phyloP scores from a whole-genome alignment of 495 filamentous ascomycete species.

The Aspergillus carlsbadensis region DNA sequence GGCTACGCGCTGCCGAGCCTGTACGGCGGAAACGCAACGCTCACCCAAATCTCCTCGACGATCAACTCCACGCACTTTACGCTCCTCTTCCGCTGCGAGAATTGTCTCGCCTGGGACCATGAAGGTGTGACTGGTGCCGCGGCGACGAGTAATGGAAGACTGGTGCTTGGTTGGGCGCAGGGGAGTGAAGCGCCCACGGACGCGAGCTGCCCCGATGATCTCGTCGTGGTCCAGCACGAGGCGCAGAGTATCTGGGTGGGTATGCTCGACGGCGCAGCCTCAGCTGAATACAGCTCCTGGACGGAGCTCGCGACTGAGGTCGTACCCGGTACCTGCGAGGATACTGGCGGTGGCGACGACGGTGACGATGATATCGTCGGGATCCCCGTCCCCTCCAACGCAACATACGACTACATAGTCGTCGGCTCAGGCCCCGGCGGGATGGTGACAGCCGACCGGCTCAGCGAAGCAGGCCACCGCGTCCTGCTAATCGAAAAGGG shows the following conservation, averaged over 20 bases:
- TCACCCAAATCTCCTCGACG: constrained; percentile 16
- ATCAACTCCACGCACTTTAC: constrained; percentile 10
- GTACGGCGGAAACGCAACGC: constrained; percentile 15
- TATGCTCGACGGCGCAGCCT: constrained; percentile 8
- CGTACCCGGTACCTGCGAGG: constrained; percentile 12
- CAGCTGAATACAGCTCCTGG: constrained; percentile 12
- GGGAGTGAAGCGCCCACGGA: background rate
- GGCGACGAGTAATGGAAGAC: constrained; percentile 2
- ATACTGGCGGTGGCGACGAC: constrained; percentile 8
- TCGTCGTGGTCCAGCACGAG: constrained; percentile 14
- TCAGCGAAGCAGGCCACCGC: constrained; percentile 56
- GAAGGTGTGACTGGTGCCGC: constrained; percentile 12
- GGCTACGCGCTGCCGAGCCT: constrained; percentile 17
- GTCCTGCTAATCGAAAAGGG: constrained; percentile 43
- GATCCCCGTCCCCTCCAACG: constrained; percentile 10
- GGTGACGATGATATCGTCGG: background rate
- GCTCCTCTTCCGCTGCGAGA: constrained; percentile 19
- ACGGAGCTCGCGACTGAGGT: constrained; percentile 9
- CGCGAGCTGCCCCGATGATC: constrained; percentile 14
- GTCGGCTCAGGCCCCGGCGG: constrained; percentile 38
- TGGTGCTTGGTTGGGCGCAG: constrained; percentile 18
- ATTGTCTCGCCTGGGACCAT: constrained; percentile 19
- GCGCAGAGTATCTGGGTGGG: constrained; percentile 15
- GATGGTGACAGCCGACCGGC: constrained; percentile 58
- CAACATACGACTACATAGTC: constrained; percentile 57